Base-by-base conservation (phyloP, 129 eudicot species). In the Silybum marianum region DNA sequence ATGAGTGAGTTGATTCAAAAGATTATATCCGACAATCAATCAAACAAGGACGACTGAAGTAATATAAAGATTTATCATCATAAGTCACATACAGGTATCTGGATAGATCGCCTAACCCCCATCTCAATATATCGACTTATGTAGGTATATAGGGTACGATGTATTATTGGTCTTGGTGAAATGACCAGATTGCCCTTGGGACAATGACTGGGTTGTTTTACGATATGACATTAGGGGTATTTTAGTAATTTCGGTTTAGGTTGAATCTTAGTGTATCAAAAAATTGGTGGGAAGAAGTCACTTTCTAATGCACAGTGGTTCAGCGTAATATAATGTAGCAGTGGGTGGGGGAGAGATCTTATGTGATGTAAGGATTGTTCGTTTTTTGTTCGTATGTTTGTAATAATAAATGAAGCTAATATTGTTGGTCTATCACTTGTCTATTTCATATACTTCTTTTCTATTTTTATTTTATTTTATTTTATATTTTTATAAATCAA, bases 1-100 rank as follows among this genome's bases (percentile, higher is more conserved):
- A 87, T 92, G 14, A 87, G 91, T 54, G 90, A 88, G 78, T 80
- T 90, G 89, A 87, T 90, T 65, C 90, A 93, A 71, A 93, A 89
- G 88, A 88, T 93, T 85, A 86, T 93, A 79, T 62, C 89, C 1
- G 88, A 87, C 75, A 88, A 90, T 19, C 80, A 63, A 42, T 79
- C 88, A 75, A 84, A 72, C 74, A 78, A 85, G 28, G 79, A 85
- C 69, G 85, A 88, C 76, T 18, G 40, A 71, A 71, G 25, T 69
- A 83, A 72, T 72, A 72, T 38, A 38, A 38, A 28, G 30, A 28
- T 28, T 28, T 28, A 28, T 28, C 30, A 28, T 28, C 30, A 28
- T 28, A 28, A 28, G 30, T 28, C 30, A 28, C 30, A 2, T 5
- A 58, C 65, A 6, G 36, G 36, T 32, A 4, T 32, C 36, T 32